Evolutionary conservation across 108 stramenopile genomes (phyloP).

Genomic region (Cyclotella baltica): DNA sequence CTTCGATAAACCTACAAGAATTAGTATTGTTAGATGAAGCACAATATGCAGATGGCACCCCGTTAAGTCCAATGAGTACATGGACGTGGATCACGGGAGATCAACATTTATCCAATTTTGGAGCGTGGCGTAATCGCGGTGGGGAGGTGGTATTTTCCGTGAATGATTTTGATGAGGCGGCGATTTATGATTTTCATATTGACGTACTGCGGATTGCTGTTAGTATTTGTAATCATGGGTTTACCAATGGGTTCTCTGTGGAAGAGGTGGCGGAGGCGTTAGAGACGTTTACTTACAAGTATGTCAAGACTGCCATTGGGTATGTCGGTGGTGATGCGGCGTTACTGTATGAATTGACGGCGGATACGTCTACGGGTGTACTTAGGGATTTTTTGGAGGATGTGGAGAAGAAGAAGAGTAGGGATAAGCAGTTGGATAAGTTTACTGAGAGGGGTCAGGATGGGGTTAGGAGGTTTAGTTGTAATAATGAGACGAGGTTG

Average conservation of each 20-base stretch:
- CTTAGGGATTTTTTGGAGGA: conserved; percentile 58
- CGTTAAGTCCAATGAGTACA: conserved; percentile 44
- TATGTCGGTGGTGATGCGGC: conserved; percentile 64
- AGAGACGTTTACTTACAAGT: conserved; percentile 57
- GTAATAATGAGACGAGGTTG: conserved; percentile 46
- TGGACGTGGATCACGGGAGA: conserved; percentile 80
- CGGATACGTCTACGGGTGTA: conserved; percentile 49
- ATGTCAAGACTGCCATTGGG: conserved; percentile 52
- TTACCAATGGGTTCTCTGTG: conserved; percentile 52
- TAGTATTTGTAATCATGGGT: conserved; percentile 60
- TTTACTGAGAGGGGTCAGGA: conserved; percentile 53
- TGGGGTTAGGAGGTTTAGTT: conserved; percentile 37
- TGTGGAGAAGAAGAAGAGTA: conserved; percentile 32
- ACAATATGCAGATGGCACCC: conserved; percentile 48
- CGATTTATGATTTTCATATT: conserved; percentile 73
- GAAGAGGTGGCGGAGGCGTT: conserved; percentile 44
- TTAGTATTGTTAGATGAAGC: conserved; percentile 36
- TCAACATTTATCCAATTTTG: conserved; percentile 76
- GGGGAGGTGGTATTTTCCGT: conserved; percentile 69
- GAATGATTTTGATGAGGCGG: conserved; percentile 78
- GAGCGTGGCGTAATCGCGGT: conserved; percentile 59
- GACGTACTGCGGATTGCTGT: conserved; percentile 71
- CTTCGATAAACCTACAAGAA: conserved; percentile 34
- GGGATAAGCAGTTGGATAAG: conserved; percentile 53
- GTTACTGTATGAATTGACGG: conserved; percentile 55